These are phyloP conservation scores for Bertia moriformis DNA, from an alignment of 2,329 filamentous ascomycete genomes.

Conservation along the genomic window DNA sequence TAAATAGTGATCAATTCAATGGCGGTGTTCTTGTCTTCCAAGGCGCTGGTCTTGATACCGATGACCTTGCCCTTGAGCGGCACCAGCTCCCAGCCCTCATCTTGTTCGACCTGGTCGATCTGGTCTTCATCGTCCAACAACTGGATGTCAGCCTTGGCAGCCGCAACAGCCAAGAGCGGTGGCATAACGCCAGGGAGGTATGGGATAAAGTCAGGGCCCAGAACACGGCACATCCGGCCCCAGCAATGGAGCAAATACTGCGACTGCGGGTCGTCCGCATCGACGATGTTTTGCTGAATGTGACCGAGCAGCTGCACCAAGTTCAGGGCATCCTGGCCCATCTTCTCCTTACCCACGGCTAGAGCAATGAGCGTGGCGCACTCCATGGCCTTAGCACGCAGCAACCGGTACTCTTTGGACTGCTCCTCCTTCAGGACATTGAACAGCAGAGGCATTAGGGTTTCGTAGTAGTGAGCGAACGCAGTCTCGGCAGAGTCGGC, in stretches of 20 bases:
- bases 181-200: slow-evolving; percentile 91
- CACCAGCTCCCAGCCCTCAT: slow-evolving; percentile 94
- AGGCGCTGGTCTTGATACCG: slow-evolving; percentile 87
- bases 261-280: slow-evolving; percentile 86
- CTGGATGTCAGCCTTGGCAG: slow-evolving; percentile 93
- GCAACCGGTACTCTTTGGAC: slow-evolving; percentile 79
- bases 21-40: slow-evolving; percentile 99
- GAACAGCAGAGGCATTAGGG: slow-evolving; percentile 86
- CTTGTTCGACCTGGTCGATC: slow-evolving; percentile 79
- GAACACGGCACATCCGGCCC: slow-evolving; percentile 94
- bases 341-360: slow-evolving; percentile 83
- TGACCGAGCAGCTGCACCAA: slow-evolving; percentile 75
- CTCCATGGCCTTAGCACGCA: slow-evolving; percentile 97
- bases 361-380: slow-evolving; percentile 91
- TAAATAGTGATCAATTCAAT: slow-evolving; percentile 97
- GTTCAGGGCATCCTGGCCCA: slow-evolving; percentile 73
- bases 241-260: slow-evolving; percentile 98
- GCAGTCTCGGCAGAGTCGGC: slow-evolving; percentile 95
- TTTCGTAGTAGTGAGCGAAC: slow-evolving; percentile 90
- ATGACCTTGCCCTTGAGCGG: slow-evolving; percentile 96
- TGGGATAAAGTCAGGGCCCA: slow-evolving; percentile 78
- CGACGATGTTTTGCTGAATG: slow-evolving; percentile 75
- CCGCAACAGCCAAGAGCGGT: slow-evolving; percentile 75
- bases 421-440: slow-evolving; percentile 79
- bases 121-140: slow-evolving; percentile 90